Base-by-base conservation (phyloP, 805 yeast genomes). In the Suhomyces pyralidae region DNA sequence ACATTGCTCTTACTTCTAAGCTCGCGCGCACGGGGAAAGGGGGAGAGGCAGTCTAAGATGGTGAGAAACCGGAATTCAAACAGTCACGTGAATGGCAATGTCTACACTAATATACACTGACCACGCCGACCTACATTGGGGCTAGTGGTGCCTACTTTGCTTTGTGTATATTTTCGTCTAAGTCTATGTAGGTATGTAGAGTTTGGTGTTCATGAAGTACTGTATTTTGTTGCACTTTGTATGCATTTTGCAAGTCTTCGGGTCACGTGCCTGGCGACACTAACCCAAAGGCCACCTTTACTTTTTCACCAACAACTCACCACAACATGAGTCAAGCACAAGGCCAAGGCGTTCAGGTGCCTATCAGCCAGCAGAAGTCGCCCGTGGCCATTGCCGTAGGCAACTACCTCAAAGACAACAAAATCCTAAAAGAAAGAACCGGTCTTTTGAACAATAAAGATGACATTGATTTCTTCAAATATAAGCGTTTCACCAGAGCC, bases 401-500 rank as follows among this genome's bases (percentile, higher is more conserved):
- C 40, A 78, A 80, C 50, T 87, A 77, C 56, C 74, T 92, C 56
- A 83, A 93, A 55, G 81, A 82, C 59, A 80, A 88, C 67, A 65
- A 74, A 32, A 69, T 72, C n/a, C 76, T 93, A 57, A 94, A 93
- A 64, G 88, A 86, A 69, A 83, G 99, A 61, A 81, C 81, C 55
- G 97, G 97, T 12, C 68, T 85, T n/a, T 74, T 85, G 50, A 85
- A 86, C 61, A 84, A 86, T 51, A 81, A 81, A 56, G 71, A 65
- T n/a, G 84, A 83, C 46, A 80, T 82, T 34, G 96, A 90, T 54
- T 91, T 94, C 68, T 94, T 93, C 80, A 79, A 96, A 59, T 87
- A 78, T 68, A 93, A 93, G 69, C 81, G 99, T 62, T 86, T 90
- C 43, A 72, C 82, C 12, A 77, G 98, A 58, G 96, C 96, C 1